phyloP scores from a whole-genome alignment of 2,329 filamentous ascomycete genomes.

The Daldinia sp. region DNA sequence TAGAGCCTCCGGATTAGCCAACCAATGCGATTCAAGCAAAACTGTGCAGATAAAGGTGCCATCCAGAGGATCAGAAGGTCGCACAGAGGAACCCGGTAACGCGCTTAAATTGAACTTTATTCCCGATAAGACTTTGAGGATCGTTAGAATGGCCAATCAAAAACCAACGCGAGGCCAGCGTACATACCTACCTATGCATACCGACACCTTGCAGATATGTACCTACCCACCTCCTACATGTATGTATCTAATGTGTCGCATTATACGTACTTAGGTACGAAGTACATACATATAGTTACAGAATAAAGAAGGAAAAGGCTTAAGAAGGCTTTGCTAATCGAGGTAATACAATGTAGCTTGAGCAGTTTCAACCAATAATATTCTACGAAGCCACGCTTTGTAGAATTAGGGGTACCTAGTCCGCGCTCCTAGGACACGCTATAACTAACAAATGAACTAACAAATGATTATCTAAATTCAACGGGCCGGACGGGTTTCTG shows the following conservation, averaged over 20 bases:
- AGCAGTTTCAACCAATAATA: neutral
- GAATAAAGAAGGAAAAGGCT: neutral
- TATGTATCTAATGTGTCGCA: neutral
- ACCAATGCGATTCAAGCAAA: slow-evolving; percentile 4
- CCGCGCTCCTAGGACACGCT: neutral
- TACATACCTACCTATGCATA: neutral
- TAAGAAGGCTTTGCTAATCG: neutral
- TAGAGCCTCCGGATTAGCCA: slow-evolving; percentile 1
- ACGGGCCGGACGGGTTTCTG: neutral
- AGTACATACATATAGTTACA: neutral
- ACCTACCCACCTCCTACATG: neutral
- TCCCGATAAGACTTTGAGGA: slow-evolving; percentile 19
- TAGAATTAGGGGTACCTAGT: neutral
- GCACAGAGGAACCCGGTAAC: slow-evolving; percentile 1
- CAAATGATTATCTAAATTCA: neutral
- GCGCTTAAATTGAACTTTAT: slow-evolving; percentile 24
- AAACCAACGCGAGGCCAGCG: neutral
- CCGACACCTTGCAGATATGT: slow-evolving; percentile 1
- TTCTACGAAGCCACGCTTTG: neutral
- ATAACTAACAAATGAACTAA: neutral
- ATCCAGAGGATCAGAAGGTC: slow-evolving; percentile 5
- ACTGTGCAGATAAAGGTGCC: neutral
- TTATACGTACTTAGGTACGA: neutral
- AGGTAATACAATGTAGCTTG: neutral
- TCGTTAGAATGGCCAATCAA: neutral